These are phyloP conservation scores for Amborella trichopoda DNA, from an alignment of 164 flowering plant genomes.

Conservation along the genomic window DNA sequence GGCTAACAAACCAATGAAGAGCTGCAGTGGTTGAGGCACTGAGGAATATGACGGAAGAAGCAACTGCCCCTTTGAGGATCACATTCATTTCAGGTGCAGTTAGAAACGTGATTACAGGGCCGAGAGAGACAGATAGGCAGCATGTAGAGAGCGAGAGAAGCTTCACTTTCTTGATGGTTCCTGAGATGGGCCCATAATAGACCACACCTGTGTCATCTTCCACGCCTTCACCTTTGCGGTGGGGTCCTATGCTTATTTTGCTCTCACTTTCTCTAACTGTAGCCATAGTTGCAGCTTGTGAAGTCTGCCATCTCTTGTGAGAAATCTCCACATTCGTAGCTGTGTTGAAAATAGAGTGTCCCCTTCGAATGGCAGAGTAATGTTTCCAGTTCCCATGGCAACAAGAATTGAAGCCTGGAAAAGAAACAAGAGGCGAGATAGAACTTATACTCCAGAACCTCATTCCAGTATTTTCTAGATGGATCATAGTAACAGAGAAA, in stretches of 20 bases:
- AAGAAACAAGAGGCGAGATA: too few relatives aligned
- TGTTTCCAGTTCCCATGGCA: too few relatives aligned
- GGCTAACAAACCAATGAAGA: slow-evolving; percentile 97
- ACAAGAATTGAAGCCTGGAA: too few relatives aligned
- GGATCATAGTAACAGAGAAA: too few relatives aligned
- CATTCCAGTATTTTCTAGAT: too few relatives aligned
- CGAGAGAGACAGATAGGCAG: slow-evolving; percentile 86
- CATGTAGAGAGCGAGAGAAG: slow-evolving; percentile 92
- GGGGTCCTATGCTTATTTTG: slow-evolving; percentile 81
- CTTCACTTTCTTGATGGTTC: slow-evolving; percentile 89
- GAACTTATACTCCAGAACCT: too few relatives aligned
- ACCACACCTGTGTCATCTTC: slow-evolving; percentile 40
- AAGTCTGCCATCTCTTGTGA: slow-evolving; percentile 43
- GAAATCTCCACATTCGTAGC: neutral
- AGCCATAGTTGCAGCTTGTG: slow-evolving; percentile 20
- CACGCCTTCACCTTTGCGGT: slow-evolving; percentile 18
- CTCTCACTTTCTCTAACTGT: slow-evolving; percentile 28
- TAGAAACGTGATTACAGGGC: slow-evolving; percentile 92
- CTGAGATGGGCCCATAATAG: slow-evolving; percentile 81
- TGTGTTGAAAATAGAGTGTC: too few relatives aligned
- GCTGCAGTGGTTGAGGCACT: slow-evolving; percentile 86
- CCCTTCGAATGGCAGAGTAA: too few relatives aligned
- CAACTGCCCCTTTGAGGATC: slow-evolving; percentile 84
- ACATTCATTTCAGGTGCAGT: slow-evolving; percentile 75
- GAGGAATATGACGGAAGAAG: slow-evolving; percentile 73